Percentiles rank a stretch among this genome's conserved stretches.
Evolutionary conservation across 306 rosid genomes (phyloP).

Genomic region (Quercus berberidifolia): DNA sequence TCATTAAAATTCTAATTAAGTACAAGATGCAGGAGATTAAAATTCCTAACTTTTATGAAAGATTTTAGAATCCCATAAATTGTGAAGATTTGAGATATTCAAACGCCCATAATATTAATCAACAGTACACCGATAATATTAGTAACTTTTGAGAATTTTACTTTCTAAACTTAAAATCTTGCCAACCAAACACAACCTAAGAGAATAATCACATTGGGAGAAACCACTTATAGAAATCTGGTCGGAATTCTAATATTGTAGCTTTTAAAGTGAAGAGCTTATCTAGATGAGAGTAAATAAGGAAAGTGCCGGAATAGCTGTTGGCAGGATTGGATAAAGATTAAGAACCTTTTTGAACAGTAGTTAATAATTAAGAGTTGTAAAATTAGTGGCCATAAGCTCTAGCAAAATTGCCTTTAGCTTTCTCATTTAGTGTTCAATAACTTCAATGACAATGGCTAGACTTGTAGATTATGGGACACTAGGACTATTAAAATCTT

Average conservation of each 20-base stretch:
- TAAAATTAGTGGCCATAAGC: neutral
- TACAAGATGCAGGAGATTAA: too few relatives aligned
- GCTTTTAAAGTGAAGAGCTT: neutral
- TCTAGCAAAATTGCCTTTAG: neutral
- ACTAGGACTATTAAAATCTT: neutral
- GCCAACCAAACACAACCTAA: neutral
- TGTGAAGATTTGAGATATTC: too few relatives aligned
- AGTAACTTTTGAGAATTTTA: too few relatives aligned
- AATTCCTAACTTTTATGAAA: too few relatives aligned
- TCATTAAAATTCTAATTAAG: too few relatives aligned
- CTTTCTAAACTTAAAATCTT: too few relatives aligned
- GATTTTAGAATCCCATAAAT: too few relatives aligned
- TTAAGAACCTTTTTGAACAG: neutral
- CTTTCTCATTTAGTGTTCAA: neutral
- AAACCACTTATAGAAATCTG: neutral
- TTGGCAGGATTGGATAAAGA: neutral
- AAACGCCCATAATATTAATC: too few relatives aligned
- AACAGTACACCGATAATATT: too few relatives aligned
- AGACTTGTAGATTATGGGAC: neutral
- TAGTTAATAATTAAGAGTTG: neutral
- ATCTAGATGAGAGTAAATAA: neutral
- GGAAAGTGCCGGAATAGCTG: neutral
- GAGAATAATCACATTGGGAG: neutral
- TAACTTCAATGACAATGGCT: neutral
- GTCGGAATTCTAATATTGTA: neutral